Evolutionary conservation across 306 rosid species (phyloP).

Genomic region (Prinsepia uniflora): DNA sequence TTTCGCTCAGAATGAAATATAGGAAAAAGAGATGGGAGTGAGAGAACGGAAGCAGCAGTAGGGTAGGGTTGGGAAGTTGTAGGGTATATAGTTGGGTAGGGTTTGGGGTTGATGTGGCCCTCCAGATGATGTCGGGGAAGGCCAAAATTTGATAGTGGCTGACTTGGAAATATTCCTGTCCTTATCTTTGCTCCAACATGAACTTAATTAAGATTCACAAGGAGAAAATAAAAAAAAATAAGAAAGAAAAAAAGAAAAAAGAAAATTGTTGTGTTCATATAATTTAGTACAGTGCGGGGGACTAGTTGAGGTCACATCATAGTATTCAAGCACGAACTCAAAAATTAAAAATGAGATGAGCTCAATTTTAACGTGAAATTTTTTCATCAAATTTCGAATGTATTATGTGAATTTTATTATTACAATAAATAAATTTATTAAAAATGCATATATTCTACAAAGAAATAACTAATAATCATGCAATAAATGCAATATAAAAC

Average conservation of each 20-base stretch:
- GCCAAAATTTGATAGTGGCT: constrained; percentile 6
- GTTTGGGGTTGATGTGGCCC: background rate
- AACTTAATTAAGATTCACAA: background rate
- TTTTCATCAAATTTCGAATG: too few species aligned
- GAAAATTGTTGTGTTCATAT: background rate
- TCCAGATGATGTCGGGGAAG: background rate
- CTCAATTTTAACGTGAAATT: too few species aligned
- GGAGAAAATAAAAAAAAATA: background rate
- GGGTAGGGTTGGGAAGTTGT: background rate
- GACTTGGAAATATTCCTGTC: constrained; percentile 17
- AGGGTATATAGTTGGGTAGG: background rate
- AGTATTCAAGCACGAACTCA: too few species aligned
- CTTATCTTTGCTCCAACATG: background rate
- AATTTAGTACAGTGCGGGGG: constrained; percentile 13
- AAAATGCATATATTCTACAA: too few species aligned
- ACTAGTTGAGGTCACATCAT: constrained; percentile 28
- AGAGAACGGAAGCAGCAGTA: background rate
- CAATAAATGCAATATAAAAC: too few species aligned
- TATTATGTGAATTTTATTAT: too few species aligned
- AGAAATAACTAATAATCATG: too few species aligned
- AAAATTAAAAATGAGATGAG: too few species aligned
- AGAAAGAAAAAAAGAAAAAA: too few species aligned
- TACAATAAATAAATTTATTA: too few species aligned
- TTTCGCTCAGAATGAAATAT: background rate
- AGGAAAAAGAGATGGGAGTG: constrained; percentile 7